Evolutionary conservation across 2,329 filamentous ascomycete species (phyloP), one percentile per base, ranked within the genome.

Genomic region (Penicillium sp.): DNA sequence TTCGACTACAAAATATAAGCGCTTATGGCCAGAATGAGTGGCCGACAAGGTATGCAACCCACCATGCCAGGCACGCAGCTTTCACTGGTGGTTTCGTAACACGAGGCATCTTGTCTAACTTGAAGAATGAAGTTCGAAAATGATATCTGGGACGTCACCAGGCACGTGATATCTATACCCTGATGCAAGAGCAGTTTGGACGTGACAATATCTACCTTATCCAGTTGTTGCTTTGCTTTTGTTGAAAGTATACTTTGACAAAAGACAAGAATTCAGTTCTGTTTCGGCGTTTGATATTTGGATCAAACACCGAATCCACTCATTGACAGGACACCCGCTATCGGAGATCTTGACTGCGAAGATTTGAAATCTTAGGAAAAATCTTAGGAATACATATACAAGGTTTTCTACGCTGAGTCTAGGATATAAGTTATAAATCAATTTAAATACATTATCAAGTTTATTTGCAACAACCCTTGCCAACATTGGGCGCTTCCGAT

Each of bases 401-500:
- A 2, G 31, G 14, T 14, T 35, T 44, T 54, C 16, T 7, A 25
- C n/a, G n/a, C n/a, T 19, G n/a, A 31, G 7, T 12, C 26, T 16
- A 3, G 5, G 35, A 22, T 47, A 35, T 43, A 14, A 41, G 12
- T 30, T 35, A 42, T 8, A 36, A 50, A 45, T 30, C n/a, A 26
- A 22, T 35, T 31, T 55, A 45, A 36, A 26, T 44, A 31, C 49
- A 33, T 31, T 40, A 28, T 14, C 16, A 38, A 51, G 22, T 17
- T 50, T 33, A 51, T 54, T 57, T 53, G n/a, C 57, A 52, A 41
- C 62, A 65, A 30, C 17, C 10, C 16, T 53, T 58, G 5, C 42
- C 50, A 25, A 55, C 22, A 30, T 49, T 37, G 14, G 60, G 51
- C 26, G 55, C 51, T 31, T 57, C 22, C 1, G 43, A 59, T 14